These are phyloP conservation scores for Cyclotella cryptica DNA, from an alignment of 108 stramenopile genomes.

Conservation along the genomic window DNA sequence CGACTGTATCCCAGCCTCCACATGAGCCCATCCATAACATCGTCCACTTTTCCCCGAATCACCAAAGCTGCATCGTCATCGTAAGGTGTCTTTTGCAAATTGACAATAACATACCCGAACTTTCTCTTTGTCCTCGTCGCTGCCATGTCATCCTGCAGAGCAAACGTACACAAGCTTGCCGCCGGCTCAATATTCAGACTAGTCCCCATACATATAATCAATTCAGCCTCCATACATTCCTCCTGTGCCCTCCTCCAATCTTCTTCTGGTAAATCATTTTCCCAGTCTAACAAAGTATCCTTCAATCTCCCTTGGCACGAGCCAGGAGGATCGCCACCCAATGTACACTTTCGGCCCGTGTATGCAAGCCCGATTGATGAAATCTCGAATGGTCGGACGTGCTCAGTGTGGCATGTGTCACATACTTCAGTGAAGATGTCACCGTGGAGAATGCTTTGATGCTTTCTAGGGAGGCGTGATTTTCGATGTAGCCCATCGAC, in stretches of 20 bases:
- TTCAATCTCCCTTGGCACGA: conserved; percentile 58
- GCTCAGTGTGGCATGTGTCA: conserved; percentile 69
- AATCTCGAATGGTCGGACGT: conserved; percentile 80
- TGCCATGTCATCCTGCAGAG: conserved; percentile 34
- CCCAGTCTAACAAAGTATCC: conserved; percentile 92
- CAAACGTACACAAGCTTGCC: conserved; percentile 68
- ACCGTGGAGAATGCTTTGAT: conserved; percentile 81
- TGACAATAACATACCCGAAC: conserved; percentile 81
- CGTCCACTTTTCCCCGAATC: conserved; percentile 78
- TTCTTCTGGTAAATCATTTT: conserved; percentile 75
- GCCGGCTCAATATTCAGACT: conserved; percentile 90
- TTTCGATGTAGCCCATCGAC: conserved; percentile 91
- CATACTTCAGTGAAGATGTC: conserved; percentile 92
- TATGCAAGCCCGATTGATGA: conserved; percentile 80
- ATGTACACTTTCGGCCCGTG: conserved; percentile 77
- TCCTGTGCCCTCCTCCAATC: conserved; percentile 67
- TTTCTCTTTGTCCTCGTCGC: conserved; percentile 23
- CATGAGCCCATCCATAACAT: conserved; percentile 80
- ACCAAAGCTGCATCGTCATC: conserved; percentile 77
- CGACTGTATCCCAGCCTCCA: conserved; percentile 53
- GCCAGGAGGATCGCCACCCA: conserved; percentile 30
- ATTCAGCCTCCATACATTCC: conserved; percentile 76
- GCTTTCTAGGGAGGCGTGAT: conserved; percentile 66
- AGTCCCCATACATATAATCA: conserved; percentile 84
- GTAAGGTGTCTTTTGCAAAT: conserved; percentile 86